Base-by-base conservation (phyloP, 441 rosid species). In the Macaranga tanarius region DNA sequence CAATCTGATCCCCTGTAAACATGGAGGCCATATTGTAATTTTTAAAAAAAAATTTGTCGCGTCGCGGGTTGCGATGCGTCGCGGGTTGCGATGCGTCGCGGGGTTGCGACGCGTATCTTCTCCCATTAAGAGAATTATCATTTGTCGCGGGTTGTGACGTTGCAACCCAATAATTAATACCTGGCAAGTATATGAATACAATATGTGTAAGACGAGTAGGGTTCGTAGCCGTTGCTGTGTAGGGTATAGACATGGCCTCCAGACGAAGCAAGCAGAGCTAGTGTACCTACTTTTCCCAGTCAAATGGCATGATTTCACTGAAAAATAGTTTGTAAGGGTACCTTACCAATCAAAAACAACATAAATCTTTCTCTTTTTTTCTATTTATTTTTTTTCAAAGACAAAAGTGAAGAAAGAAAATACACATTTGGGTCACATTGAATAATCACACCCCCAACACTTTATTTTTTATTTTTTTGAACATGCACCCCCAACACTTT, bases 381-480 rank as follows among this genome's bases (percentile, higher is more conserved):
- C 5, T 48, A 10, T 12, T 13, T 48, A 4, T 48, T 16, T 47
- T 15, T 12, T 48, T 13, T 13, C 17, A 48, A 48, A 48, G 19
- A 13, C 10, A 54, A 54, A 54, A 16, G 22, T 25, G 5, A 28
- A 17, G 38, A n/a, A 15, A 7, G 26, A 16, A 28, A 28, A 60
- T 31, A 58, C 2, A n/a, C 22, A n/a, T 19, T n/a, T 75, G 80
- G 81, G 84, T 78, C 83, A 80, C 66, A 50, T 66, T 52, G 65
- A 80, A 82, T 79, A 79, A 76, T 81, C 75, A 86, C 85, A 31
- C 69, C 67, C 78, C 80, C 85, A 81, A 67, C 77, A 80, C 26
- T 74, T 70, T 75, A 83, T 86, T 69, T n/a, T n/a, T n/a, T n/a
- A n/a, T n/a, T n/a, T n/a, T n/a, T n/a, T n/a, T n/a, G n/a, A n/a